A percentile compares a stretch with the other conserved stretches of the same genome.
Conservation (phyloP, 768 basidiomycete genomes). For the Tricholoma flavovirens region DNA sequence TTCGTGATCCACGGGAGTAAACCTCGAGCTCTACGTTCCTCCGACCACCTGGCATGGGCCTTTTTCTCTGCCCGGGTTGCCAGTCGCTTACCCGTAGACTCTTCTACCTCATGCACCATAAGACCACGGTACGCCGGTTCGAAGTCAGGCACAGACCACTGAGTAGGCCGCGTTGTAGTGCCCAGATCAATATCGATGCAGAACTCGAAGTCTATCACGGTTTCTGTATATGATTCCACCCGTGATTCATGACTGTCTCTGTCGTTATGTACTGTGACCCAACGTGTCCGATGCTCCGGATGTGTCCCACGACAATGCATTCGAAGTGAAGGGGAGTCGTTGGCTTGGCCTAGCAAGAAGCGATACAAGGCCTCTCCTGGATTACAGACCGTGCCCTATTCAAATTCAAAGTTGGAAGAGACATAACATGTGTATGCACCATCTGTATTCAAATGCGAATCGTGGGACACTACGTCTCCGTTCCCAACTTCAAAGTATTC, state of each 20-base stretch:
- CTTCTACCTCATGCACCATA: slow-evolving; percentile 48
- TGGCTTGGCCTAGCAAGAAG: slow-evolving; percentile 53
- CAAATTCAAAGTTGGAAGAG: neutral
- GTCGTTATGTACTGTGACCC: slow-evolving; percentile 26
- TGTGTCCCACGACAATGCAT: slow-evolving; percentile 49
- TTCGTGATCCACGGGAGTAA: slow-evolving; percentile 41
- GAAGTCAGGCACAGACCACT: slow-evolving; percentile 54
- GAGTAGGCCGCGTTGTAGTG: slow-evolving; percentile 30
- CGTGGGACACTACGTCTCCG: slow-evolving; percentile 63
- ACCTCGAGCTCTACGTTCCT: slow-evolving; percentile 41
- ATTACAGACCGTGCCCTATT: neutral
- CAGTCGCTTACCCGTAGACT: slow-evolving; percentile 27
- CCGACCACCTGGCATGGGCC: slow-evolving; percentile 37
- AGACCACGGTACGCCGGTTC: slow-evolving; percentile 55
- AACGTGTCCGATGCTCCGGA: slow-evolving; percentile 38
- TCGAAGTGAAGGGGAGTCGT: slow-evolving; percentile 33
- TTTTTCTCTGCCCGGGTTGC: slow-evolving; percentile 36
- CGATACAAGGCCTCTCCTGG: slow-evolving; percentile 65
- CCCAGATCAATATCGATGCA: slow-evolving; percentile 42
- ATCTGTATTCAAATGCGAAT: slow-evolving; percentile 61
- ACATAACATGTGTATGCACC: slow-evolving; percentile 24
- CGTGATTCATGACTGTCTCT: slow-evolving; percentile 24
- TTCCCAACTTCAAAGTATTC: slow-evolving; percentile 44
- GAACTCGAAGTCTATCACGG: slow-evolving; percentile 59
- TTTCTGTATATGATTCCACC: slow-evolving; percentile 46